Base-by-base conservation (phyloP, 768 basidiomycete genomes). In the Amanita jacksonii region DNA sequence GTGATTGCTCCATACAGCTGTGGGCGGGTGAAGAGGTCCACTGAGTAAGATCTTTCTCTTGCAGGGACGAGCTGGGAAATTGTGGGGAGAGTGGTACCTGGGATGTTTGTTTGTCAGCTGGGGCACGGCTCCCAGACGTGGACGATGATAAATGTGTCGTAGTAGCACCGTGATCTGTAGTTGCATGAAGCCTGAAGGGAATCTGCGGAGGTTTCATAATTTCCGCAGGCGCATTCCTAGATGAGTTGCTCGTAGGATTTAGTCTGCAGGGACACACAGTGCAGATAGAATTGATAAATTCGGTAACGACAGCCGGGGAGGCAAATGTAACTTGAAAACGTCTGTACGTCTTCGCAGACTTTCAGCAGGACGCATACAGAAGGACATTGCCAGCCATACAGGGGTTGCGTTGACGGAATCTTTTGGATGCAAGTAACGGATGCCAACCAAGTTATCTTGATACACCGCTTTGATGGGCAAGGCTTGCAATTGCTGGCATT, bases 401-500 rank as follows among this genome's bases (percentile, higher is more conserved):
- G 41, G 38, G 20, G 9, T 43, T 42, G 33, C 28, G 31, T 43
- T 38, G 15, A 45, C 12, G 7, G 37, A 38, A n/a, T 45, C 44
- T 20, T 38, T 45, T 41, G 18, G 71, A 49, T 81, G 68, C 25
- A 85, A 62, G 53, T 88, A 89, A 18, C 85, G 78, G 35, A 89
- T 73, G 9, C 86, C 86, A 20, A 87, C 81, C 0, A 80, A 66
- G 3, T 72, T 66, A 44, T 82, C 85, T 18, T 81, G 77, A 56
- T 84, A 85, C 8, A 88, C 83, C 6, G 83, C 85, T 58, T 86
- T 87, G 33, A 89, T 61, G n/a, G 86, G 84, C 23, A 81, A 67
- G 18, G 74, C 73, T 51, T 81, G 78, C 12, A 28, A 28, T 28
- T 28, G 27, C 9, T 64, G 33, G 43, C 62, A 35, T 52, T 28